Conservation (phyloP, 495 filamentous ascomycete species). For the Trypethelium eluteriae region DNA sequence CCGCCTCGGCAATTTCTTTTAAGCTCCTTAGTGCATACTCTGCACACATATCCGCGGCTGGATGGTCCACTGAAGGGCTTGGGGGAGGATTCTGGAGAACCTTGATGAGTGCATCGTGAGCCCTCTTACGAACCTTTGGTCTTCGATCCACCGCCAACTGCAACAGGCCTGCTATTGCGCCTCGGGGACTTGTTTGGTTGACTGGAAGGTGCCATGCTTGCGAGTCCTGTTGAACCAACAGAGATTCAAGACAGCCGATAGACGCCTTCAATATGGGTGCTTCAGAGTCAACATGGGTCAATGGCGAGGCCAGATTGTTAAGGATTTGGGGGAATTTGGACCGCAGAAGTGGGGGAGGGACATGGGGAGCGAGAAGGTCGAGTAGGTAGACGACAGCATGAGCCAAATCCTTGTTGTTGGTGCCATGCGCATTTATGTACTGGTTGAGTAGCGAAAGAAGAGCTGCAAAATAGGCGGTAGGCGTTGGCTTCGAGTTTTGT, state of each 20-base stretch:
- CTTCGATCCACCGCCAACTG: conserved; percentile 76
- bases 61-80: conserved; percentile 85
- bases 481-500: conserved; percentile 69
- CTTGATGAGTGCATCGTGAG: conserved; percentile 79
- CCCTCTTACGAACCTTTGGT: conserved; percentile 90
- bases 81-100: conserved; percentile 77
- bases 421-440: conserved; percentile 52
- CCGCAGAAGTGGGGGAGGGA: conserved; percentile 75
- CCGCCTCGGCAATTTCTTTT: conserved; percentile 56
- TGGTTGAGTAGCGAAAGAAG: conserved; percentile 82
- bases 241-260: conserved; percentile 85
- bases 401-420: conserved; percentile 74
- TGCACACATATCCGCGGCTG: conserved; percentile 90
- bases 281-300: conserved; percentile 74
- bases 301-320: conserved; percentile 69
- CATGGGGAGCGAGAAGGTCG: conserved; percentile 75
- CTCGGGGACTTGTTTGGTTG: conserved; percentile 75
- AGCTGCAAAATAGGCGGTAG: conserved; percentile 93
- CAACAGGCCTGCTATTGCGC: conserved; percentile 80
- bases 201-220: conserved; percentile 78
- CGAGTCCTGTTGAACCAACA: conserved; percentile 81
- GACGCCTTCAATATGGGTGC: conserved; percentile 78
- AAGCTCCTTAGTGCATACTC: conserved; percentile 75
- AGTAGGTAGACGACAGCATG: conserved; percentile 91
- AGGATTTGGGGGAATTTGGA: conserved; percentile 93